phyloP scores from a whole-genome alignment of 192 early-diverging fungal genomes.

The Coemansia javaensis region DNA sequence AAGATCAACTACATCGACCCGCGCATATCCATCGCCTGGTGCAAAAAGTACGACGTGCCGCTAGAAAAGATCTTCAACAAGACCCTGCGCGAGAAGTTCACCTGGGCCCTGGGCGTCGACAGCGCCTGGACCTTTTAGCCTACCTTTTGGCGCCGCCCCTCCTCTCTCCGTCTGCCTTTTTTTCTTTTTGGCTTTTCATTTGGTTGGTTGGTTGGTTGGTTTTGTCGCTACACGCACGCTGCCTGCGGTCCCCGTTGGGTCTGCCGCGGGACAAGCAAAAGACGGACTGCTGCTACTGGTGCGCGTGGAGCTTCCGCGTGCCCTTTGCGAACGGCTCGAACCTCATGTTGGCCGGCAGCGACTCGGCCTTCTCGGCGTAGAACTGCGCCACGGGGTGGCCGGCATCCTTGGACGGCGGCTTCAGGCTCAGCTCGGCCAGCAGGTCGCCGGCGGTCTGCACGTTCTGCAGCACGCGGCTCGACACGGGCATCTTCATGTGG shows the following conservation, averaged over 20 bases:
- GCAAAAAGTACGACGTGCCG: slow-evolving; percentile 80
- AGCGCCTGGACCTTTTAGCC: slow-evolving; percentile 56
- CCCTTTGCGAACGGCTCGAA: slow-evolving; percentile 41
- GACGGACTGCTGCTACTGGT: slow-evolving; percentile 13
- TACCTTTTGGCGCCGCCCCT: slow-evolving; percentile 22
- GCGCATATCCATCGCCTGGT: slow-evolving; percentile 92
- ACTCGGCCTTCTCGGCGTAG: slow-evolving; percentile 11
- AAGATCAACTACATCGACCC: slow-evolving; percentile 99
- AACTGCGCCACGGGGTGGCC: slow-evolving; percentile 41
- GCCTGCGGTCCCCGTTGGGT: too few relatives aligned
- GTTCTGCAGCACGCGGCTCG: slow-evolving; percentile 42
- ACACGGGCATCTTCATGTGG: slow-evolving; percentile 21
- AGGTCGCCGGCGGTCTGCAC: slow-evolving; percentile 39
- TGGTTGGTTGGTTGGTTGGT: too few relatives aligned
- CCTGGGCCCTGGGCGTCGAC: slow-evolving; percentile 84
- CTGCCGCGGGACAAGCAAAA: too few relatives aligned
- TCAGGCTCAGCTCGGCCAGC: slow-evolving; percentile 21
- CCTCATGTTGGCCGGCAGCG: slow-evolving; percentile 46
- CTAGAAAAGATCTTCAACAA: slow-evolving; percentile 90
- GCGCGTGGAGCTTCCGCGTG: slow-evolving; percentile 36
- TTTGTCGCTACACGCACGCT: slow-evolving; percentile 2
- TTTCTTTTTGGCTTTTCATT: slow-evolving; percentile 1
- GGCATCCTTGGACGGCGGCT: slow-evolving; percentile 31
- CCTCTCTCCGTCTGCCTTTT: neutral
- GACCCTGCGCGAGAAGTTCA: slow-evolving; percentile 90